Conservation (phyloP, 1,284 basidiomycete genomes). For the Omphalotus olearius region DNA sequence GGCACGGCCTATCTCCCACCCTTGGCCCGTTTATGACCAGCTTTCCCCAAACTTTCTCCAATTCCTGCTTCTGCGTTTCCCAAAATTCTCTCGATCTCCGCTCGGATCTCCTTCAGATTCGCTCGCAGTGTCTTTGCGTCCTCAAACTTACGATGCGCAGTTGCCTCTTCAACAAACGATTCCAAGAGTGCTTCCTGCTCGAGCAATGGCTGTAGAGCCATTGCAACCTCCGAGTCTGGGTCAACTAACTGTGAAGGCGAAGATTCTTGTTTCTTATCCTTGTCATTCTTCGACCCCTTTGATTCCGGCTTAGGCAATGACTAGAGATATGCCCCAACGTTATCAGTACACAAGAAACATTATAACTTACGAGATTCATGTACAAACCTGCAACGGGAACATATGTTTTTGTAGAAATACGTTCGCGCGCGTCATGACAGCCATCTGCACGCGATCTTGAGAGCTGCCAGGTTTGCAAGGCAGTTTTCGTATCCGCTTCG, state of each 20-base stretch:
- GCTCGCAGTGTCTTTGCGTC: slow-evolving; percentile 75
- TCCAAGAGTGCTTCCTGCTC: slow-evolving; percentile 90
- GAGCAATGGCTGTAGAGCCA: slow-evolving; percentile 78
- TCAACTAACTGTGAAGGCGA: slow-evolving; percentile 23
- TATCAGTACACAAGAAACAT: neutral
- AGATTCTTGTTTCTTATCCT: neutral
- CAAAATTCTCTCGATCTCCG: slow-evolving; percentile 72
- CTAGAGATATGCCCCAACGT: neutral
- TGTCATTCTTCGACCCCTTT: neutral
- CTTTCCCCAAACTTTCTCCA: neutral
- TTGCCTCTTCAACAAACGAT: slow-evolving; percentile 78
- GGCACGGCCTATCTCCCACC: neutral
- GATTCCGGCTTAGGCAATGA: neutral
- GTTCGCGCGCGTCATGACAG: slow-evolving; percentile 76
- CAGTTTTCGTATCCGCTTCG: slow-evolving; percentile 78
- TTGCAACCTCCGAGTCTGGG: neutral
- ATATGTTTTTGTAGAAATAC: slow-evolving; percentile 87
- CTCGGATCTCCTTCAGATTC: slow-evolving; percentile 75
- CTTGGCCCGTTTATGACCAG: neutral
- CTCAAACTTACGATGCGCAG: slow-evolving; percentile 84
- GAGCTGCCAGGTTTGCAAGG: slow-evolving; percentile 62
- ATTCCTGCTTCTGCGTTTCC: slow-evolving; percentile 29
- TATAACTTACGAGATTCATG: slow-evolving; percentile 5
- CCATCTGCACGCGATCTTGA: slow-evolving; percentile 81
- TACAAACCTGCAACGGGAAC: slow-evolving; percentile 55